Evolutionary conservation across 2,329 filamentous ascomycete genomes (phyloP), one percentile per base, ranked within the genome.

Genomic region (Diplodia mutila): DNA sequence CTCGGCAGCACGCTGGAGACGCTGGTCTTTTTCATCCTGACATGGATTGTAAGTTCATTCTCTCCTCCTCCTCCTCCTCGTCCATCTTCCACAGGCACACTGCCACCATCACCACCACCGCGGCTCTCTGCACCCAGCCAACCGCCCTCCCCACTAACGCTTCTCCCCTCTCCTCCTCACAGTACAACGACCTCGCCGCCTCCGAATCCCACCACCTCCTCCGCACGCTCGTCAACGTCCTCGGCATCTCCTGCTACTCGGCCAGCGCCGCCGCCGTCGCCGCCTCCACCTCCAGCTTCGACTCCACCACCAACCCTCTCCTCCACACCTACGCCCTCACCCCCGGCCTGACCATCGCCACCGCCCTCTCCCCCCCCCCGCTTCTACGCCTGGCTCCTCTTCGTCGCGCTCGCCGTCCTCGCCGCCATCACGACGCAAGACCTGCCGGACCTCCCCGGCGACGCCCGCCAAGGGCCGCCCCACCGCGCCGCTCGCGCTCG

Each of bases 171-270:
- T 9, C 8, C 32, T 6, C 53, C 29, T n/a, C n/a, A 7, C 18
- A 55, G 61, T 83, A 83, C 71, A 83, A 83, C 67, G 81, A 83
- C 48, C 75, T 78, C 1, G 69, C 71, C 2, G 76, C 71, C 69
- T 70, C 69, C 6, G 74, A 78, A 69, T 70, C 71, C 69, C 74
- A 75, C 72, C 77, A 75, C 69, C 74, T 76, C 70, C 73, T 78
- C 69, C 76, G 76, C 71, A 77, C 78, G 71, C 73, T 76, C 23
- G 72, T 76, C 67, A 77, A 77, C 70, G 71, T 70, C 3, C 23
- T 70, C 3, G 73, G 51, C 32, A 65, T 68, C 46, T 48, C 32
- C 23, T 18, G 23, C 29, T 69, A 65, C 61, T 63, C 18, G 53
- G 25, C 46, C 29, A 48, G 25, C 25, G 27, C 42, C 52, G 14